These are phyloP conservation scores for Vachellia collinsii DNA, from an alignment of 306 rosid genomes.

Conservation along the genomic window DNA sequence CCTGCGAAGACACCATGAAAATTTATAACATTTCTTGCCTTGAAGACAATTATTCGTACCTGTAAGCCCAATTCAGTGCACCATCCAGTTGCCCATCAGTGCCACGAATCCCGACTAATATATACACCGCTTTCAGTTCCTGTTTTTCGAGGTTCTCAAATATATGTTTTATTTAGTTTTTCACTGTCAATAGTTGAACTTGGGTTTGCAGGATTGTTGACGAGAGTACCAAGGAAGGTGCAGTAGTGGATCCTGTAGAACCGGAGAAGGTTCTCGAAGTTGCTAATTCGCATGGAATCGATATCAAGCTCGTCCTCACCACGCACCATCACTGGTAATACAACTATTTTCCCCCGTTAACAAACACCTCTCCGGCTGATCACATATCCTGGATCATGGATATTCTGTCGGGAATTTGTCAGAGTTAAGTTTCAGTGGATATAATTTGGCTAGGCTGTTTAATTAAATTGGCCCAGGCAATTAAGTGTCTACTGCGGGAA, in stretches of 20 bases:
- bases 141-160: neutral
- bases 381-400: neutral
- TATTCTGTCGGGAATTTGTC: neutral
- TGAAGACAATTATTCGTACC: slow-evolving; percentile 45
- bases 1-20: slow-evolving; percentile 50
- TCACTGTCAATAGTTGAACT: slow-evolving; percentile 29
- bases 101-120: neutral
- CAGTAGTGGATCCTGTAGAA: slow-evolving; percentile 90
- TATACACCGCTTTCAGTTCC: neutral
- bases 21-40: slow-evolving; percentile 43
- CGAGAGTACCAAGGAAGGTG: slow-evolving; percentile 82
- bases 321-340: slow-evolving; percentile 93
- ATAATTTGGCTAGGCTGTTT: neutral
- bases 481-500: neutral
- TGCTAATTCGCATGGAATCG: slow-evolving; percentile 63
- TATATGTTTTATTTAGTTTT: neutral
- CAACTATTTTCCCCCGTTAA: neutral
- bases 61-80: slow-evolving; percentile 27
- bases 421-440: neutral
- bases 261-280: slow-evolving; percentile 76
- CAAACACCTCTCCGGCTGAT: neutral
- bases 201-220: slow-evolving; percentile 64
- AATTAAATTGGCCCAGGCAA: neutral
- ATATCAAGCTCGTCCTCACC: slow-evolving; percentile 85
- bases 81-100: neutral